A percentile compares a stretch with the other conserved stretches of the same genome.
Evolutionary conservation across 495 filamentous ascomycete genomes (phyloP).

Genomic region (Rostrohypoxylon terebratum): DNA sequence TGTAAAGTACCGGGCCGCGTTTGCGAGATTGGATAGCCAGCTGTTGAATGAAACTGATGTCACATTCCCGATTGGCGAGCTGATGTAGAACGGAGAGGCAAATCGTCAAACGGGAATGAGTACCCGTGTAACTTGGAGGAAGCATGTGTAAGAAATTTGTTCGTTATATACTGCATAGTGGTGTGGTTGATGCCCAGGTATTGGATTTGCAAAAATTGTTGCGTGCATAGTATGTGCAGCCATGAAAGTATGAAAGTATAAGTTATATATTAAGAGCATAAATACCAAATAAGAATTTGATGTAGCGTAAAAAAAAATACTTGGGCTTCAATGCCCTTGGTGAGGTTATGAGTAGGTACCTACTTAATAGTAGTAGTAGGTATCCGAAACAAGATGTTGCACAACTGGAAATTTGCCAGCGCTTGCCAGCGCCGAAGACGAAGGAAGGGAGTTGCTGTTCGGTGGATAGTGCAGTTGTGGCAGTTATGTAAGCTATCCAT

Average conservation of each 20-base stretch:
- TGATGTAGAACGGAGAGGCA: slow-evolving; percentile 27
- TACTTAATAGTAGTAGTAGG: no score
- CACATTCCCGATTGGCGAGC: slow-evolving; percentile 43
- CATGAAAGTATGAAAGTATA: not conserved
- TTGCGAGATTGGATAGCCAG: slow-evolving; percentile 30
- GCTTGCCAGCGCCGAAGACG: slow-evolving; percentile 21
- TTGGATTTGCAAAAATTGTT: slow-evolving; percentile 22
- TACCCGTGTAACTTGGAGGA: not conserved
- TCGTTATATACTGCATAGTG: slow-evolving; percentile 23
- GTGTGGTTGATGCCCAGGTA: slow-evolving; percentile 17
- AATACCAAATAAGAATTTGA: slow-evolving; percentile 10
- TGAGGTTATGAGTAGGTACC: no score
- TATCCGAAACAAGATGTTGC: slow-evolving; percentile 10
- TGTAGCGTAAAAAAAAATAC: slow-evolving; percentile 19
- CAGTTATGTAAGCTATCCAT: slow-evolving; percentile 26
- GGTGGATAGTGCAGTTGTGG: slow-evolving; percentile 4
- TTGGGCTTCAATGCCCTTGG: not conserved
- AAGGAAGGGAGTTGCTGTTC: slow-evolving; percentile 11
- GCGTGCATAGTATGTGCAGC: slow-evolving; percentile 10
- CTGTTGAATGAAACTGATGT: slow-evolving; percentile 41
- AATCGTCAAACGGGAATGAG: not conserved
- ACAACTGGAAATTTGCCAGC: slow-evolving; percentile 27
- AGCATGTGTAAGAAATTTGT: slow-evolving; percentile 37
- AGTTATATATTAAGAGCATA: slow-evolving; percentile 8
- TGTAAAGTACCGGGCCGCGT: slow-evolving; percentile 50